These are phyloP conservation scores for Pulveroboletus sp. DNA, from an alignment of 768 basidiomycete genomes.

Conservation along the genomic window DNA sequence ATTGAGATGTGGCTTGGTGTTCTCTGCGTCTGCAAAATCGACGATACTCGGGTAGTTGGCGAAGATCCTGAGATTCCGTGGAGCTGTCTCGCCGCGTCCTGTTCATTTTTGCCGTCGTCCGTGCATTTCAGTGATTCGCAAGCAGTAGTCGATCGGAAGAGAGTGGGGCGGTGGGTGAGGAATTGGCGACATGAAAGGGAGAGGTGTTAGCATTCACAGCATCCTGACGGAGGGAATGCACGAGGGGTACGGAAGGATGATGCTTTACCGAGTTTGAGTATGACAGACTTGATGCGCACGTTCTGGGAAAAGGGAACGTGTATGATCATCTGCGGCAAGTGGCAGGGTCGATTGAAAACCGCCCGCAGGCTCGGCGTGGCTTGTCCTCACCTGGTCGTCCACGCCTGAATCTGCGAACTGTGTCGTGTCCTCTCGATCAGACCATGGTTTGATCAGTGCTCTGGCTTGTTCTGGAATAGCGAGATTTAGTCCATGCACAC, in stretches of 20 bases:
- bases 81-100: conserved; percentile 78
- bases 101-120: conserved; percentile 2
- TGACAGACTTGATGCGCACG: conserved; percentile 67
- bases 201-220: conserved; percentile 7
- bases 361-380: neutral
- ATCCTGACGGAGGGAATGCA: conserved; percentile 7
- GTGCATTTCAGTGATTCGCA: conserved; percentile 3
- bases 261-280: conserved; percentile 68
- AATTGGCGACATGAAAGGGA: conserved; percentile 4
- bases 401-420: conserved; percentile 73
- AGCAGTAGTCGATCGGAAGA: neutral
- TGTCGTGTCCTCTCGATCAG: conserved; percentile 62
- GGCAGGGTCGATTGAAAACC: conserved; percentile 16
- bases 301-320: conserved; percentile 78
- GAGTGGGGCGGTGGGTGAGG: conserved; percentile 4
- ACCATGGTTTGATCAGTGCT: conserved; percentile 77
- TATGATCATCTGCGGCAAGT: conserved; percentile 57
- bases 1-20: conserved; percentile 62
- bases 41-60: conserved; percentile 71
- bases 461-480: conserved; percentile 78
- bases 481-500: conserved; percentile 78
- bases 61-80: conserved; percentile 70
- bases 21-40: conserved; percentile 72
- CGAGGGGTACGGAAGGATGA: conserved; percentile 4
- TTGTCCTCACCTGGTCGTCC: conserved; percentile 67